Evolutionary conservation across 495 filamentous ascomycete species (phyloP), one percentile per base, ranked within the genome.

Genomic region (Amniculicola lignicola): DNA sequence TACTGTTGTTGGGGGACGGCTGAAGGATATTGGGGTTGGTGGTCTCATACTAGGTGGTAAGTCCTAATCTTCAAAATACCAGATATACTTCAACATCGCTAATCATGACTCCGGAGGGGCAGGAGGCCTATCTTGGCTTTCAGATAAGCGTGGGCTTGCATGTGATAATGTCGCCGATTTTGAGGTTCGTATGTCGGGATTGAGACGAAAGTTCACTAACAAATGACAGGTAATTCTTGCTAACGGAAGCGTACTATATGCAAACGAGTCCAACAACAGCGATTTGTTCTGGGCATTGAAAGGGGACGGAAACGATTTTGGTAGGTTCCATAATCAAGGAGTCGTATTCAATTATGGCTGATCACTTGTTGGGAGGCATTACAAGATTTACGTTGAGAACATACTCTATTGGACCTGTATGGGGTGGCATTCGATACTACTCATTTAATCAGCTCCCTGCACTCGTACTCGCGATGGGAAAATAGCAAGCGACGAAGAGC

Each of bases 111-210:
- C 29, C 29, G 29, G 7, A n/a, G n/a, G 19, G 37, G 11, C 19
- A 42, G 49, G 49, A 15, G 49, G 49, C 3, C 16, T 53, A 12
- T 53, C 49, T 9, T 53, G 29, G 15, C 37, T 53, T 5, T 41
- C 36, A 3, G 49, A 53, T 31, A 16, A n/a, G 15, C 28, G 43
- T 16, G 49, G 49, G 4, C 4, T 53, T 2, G 49, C 36, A 21
- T 53, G 49, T 25, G 49, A 53, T 27, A 53, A 53, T 43, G 49
- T 53, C 4, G 24, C 43, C 35, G 29, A 53, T 21, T 53, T 27
- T 16, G 49, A 53, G 21, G 45, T 49, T 35, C 19, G 45, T 42
- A 11, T 21, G 5, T 22, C 37, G 4, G 5, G 5, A 14, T 37
- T 19, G 5, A 6, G 9, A 12, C 11, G 27, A 41, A 7, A 4